Percentiles rank a stretch among this genome's conserved stretches.
These are phyloP conservation scores for Protostelium mycophagum DNA, from an alignment of 78 protist species.

Conservation along the genomic window DNA sequence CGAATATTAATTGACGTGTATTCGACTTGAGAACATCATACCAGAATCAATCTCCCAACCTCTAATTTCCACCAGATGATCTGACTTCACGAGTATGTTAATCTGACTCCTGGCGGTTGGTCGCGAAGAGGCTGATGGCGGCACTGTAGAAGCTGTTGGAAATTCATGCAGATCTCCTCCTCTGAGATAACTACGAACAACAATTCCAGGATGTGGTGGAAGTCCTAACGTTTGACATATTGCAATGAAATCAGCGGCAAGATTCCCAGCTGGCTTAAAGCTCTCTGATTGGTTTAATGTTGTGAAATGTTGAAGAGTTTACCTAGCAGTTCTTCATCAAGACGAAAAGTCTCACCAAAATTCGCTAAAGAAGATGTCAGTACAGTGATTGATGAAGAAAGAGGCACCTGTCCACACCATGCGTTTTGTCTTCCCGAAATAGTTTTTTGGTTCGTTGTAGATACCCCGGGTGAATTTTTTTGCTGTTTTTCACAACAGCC, in stretches of 20 bases:
- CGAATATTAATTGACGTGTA: no score
- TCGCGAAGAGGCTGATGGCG: neutral
- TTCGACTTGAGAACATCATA: neutral
- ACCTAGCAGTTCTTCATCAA: neutral
- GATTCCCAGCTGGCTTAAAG: neutral
- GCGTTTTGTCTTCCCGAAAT: no score
- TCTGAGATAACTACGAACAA: neutral
- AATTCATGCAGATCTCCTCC: neutral
- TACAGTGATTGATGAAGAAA: neutral
- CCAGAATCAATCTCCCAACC: neutral
- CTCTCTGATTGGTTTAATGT: no score
- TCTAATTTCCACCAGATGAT: neutral
- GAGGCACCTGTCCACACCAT: neutral
- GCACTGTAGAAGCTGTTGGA: neutral
- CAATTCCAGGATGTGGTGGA: neutral
- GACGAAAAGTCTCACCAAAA: neutral
- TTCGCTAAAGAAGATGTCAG: neutral
- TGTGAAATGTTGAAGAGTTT: no score
- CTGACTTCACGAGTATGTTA: neutral
- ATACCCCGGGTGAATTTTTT: no score
- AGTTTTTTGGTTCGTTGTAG: no score
- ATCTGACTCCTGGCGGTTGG: neutral
- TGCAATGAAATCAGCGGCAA: neutral
- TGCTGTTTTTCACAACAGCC: no score
- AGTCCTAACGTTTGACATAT: neutral